Evolutionary conservation across 139 green algal species (phyloP), one percentile per base, ranked within the genome.

Genomic region (Micromonas pusilla): DNA sequence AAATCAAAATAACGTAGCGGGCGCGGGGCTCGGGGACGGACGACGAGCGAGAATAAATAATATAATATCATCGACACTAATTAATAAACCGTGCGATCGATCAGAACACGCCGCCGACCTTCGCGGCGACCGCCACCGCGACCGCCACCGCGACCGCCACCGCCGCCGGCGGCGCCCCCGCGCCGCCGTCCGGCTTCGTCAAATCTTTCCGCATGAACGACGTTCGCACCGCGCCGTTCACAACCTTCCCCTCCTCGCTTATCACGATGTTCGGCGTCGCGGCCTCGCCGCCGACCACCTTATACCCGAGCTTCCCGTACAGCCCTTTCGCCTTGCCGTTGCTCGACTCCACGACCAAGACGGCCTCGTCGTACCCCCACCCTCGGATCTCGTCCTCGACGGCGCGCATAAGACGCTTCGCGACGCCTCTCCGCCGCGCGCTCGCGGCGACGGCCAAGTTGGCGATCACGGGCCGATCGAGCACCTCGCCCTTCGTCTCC

Each of bases 241-340:
- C 45, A 34, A 39, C 33, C 21, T 63, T 39, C 20, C 68, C 53
- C 68, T 34, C 20, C 23, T 39, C 23, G 1, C 68, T 39, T 19
- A n/a, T 52, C 13, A 33, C 37, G 23, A 75, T 39, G 20, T 75
- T 63, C 20, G 53, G 30, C 36, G 68, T 39, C 23, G 28, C 30
- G 26, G 37, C 21, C 37, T 63, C 37, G 37, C 37, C 30, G 21
- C 38, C 38, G 37, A 62, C 30, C 25, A 62, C 68, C n/a, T 32
- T 63, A 62, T 75, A 75, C 3, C 68, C 68, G 23, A 75, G 6
- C 30, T 75, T 75, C 9, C 36, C 38, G 53, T 75, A 75, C 20
- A 75, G 53, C 21, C 23, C 25, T 21, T 32, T 38, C 23, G 68
- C 68, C 25, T 39, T 38, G 23, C 21, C 38, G 30, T 75, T 75